Evolutionary conservation across 2,329 filamentous ascomycete species (phyloP).

Genomic region (Xylaria sp.): DNA sequence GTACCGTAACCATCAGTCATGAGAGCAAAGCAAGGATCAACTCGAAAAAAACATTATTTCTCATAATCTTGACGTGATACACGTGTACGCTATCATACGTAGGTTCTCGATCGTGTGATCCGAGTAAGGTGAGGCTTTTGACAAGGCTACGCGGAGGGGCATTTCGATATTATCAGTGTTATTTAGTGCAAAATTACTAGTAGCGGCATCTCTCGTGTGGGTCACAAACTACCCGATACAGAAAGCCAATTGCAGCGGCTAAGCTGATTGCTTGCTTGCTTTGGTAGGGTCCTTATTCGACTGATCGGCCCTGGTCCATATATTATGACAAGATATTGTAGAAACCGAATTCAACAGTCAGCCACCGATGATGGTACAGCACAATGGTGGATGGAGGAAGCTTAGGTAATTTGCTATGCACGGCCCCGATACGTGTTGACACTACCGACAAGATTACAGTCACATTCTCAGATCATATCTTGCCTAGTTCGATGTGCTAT

Average conservation of each 20-base stretch:
- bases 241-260: background rate
- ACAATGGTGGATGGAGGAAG: background rate
- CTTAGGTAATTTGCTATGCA: background rate
- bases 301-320: background rate
- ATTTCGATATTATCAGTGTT: conserved; percentile 2
- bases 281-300: background rate
- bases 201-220: conserved; percentile 4
- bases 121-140: conserved; percentile 28
- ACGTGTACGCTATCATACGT: background rate
- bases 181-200: conserved; percentile 11
- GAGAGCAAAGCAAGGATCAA: background rate
- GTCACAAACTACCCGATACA: conserved; percentile 2
- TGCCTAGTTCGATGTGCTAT: background rate
- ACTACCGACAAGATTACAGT: background rate
- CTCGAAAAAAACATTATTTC: too few relatives aligned
- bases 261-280: background rate
- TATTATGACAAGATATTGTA: too few relatives aligned
- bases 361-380: background rate
- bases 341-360: background rate
- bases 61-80: background rate
- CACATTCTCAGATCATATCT: conserved; percentile 9
- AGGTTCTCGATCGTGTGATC: background rate
- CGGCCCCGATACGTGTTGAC: background rate
- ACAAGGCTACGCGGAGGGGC: conserved; percentile 23
- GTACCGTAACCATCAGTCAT: conserved; percentile 21